Evolutionary conservation across 805 yeast genomes (phyloP).

Genomic region (Debaryomyces maramus): DNA sequence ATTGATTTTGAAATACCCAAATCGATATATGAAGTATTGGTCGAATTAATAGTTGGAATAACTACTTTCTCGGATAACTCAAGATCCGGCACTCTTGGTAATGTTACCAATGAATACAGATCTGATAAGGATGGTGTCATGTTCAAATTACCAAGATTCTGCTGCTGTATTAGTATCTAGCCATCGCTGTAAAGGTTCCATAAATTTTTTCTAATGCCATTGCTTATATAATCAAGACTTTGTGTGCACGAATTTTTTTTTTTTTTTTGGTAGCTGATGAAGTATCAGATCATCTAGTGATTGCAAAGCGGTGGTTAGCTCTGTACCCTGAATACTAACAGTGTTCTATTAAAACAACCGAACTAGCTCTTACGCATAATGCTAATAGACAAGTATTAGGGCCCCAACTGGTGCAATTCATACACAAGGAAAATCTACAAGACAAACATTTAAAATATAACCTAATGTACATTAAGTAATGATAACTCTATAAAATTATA

Average conservation of each 20-base stretch:
- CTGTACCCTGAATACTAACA: too few relatives aligned
- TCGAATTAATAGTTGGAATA: slow-evolving; percentile 18
- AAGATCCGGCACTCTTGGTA: slow-evolving; percentile 35
- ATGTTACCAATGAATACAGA: slow-evolving; percentile 31
- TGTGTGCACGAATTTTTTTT: too few relatives aligned
- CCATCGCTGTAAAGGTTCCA: neutral
- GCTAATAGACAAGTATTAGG: too few relatives aligned
- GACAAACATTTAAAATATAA: too few relatives aligned
- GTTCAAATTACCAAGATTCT: neutral
- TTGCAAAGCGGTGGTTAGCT: too few relatives aligned
- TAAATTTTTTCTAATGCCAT: neutral
- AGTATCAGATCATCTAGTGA: too few relatives aligned
- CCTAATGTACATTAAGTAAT: neutral
- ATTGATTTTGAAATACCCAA: slow-evolving; percentile 56
- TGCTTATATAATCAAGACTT: neutral
- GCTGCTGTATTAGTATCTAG: neutral
- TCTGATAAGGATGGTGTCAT: slow-evolving; percentile 22
- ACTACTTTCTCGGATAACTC: slow-evolving; percentile 22
- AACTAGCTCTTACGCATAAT: too few relatives aligned
- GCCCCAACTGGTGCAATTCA: too few relatives aligned
- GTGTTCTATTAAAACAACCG: too few relatives aligned
- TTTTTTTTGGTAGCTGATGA: too few relatives aligned
- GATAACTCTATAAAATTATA: neutral
- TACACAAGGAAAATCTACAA: too few relatives aligned
- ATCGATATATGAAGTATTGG: slow-evolving; percentile 40